Base-by-base conservation (phyloP, 75 land plant genomes). In the Pinus taeda region DNA sequence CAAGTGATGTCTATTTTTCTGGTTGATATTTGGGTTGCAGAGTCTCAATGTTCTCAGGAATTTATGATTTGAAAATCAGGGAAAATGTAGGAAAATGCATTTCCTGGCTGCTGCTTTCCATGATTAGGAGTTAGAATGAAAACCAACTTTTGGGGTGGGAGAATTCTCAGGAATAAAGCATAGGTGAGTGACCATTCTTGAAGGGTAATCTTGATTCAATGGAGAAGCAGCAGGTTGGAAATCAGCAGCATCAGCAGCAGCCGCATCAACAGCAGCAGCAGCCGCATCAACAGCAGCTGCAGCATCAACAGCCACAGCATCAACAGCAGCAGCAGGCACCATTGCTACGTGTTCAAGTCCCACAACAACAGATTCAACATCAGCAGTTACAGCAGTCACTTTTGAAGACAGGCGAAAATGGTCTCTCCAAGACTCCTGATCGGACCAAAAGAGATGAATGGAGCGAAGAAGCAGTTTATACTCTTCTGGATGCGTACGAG, bases 401-500 rank as follows among this genome's bases (percentile, higher is more conserved):
- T 69, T 56, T 24, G 57, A 73, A 49, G 20, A 6, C 58, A 24
- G 57, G 58, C 20, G 74, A 57, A 73, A 73, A 73, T 73, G 77
- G 62, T 75, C 20, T 59, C 18, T 75, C 77, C 37, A 75, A 59
- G 72, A 61, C 45, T 2, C 42, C 66, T 20, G 77, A 75, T 75
- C 73, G 77, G 7, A 59, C 26, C 14, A 85, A 82, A 70, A 57
- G 87, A 55, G 87, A 89, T 64, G 91, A 89, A 75, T 89, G 91
- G 91, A 84, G 87, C 33, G 91, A 89, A 45, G 80, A 80, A 6
- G 90, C 83, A 13, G 86, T 89, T 7, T 7, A 29, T 37, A 82
- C 81, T 30, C 78, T 89, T 56, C 73, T 89, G 42, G 91, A 89
- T 21, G 90, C 78, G 9, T 89, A 89, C 60, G 85, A 83, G 49